Conservation (phyloP, 1,139 yeast genomes). For the Pichia terricola region DNA sequence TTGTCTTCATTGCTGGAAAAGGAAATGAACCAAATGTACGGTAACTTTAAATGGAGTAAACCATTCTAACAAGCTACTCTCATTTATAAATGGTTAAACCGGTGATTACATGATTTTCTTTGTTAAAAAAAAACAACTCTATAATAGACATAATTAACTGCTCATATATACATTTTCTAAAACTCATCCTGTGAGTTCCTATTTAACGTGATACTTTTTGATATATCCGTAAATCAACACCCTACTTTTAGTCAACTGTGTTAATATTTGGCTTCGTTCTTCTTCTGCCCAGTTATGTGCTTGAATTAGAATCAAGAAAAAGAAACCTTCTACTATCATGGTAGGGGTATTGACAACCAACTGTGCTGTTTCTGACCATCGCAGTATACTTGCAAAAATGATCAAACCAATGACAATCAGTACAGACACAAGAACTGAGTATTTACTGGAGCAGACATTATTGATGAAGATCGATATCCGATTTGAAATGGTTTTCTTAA, state of each 20-base stretch:
- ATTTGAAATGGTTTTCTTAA: conserved; percentile 14
- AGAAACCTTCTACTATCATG: conserved; percentile 31
- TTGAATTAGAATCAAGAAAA: conserved; percentile 27
- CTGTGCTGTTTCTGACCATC: conserved; percentile 30
- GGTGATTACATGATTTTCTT: no score
- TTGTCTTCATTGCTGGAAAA: conserved; percentile 38
- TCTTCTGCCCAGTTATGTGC: conserved; percentile 25
- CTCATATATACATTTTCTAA: not conserved
- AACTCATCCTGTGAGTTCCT: not conserved
- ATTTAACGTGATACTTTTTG: not conserved
- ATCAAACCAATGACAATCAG: conserved; percentile 23
- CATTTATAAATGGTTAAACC: not conserved
- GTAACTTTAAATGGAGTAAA: conserved; percentile 13
- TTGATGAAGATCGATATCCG: conserved; percentile 19
- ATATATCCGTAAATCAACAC: conserved; percentile 5
- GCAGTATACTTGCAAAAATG: conserved; percentile 23
- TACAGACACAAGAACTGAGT: conserved; percentile 23
- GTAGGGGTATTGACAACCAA: conserved; percentile 29
- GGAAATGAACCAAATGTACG: conserved; percentile 37
- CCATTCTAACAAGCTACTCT: conserved; percentile 1
- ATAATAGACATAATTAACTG: no score
- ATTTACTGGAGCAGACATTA: conserved; percentile 15
- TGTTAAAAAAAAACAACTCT: no score
- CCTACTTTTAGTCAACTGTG: conserved; percentile 12
- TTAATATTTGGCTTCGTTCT: conserved; percentile 8